Evolutionary conservation across 1,284 basidiomycete species (phyloP).

Genomic region (Pascua guehoae): DNA sequence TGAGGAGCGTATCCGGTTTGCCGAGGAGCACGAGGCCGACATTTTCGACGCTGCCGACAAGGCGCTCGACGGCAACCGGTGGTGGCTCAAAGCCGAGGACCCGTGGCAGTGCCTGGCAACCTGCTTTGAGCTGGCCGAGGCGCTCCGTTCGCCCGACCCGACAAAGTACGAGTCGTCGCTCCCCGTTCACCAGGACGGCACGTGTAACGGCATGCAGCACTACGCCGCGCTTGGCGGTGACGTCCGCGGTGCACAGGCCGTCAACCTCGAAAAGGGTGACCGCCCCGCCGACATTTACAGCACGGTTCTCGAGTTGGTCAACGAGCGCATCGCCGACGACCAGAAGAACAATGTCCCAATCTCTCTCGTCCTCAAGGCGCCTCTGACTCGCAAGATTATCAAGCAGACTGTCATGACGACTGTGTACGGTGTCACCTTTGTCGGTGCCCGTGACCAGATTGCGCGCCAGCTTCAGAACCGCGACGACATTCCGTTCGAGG

Average conservation of each 20-base stretch:
- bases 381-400: slow-evolving; percentile 89
- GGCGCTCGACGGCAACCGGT: slow-evolving; percentile 72
- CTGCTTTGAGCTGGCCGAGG: slow-evolving; percentile 79
- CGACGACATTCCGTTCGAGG: slow-evolving; percentile 68
- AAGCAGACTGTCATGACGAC: slow-evolving; percentile 99
- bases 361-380: slow-evolving; percentile 69
- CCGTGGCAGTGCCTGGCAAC: slow-evolving; percentile 96
- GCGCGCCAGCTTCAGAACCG: slow-evolving; percentile 79
- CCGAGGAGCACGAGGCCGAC: slow-evolving; percentile 68
- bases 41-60: slow-evolving; percentile 79
- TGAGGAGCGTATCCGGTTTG: slow-evolving; percentile 79
- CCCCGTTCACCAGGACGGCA: slow-evolving; percentile 96
- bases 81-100: slow-evolving; percentile 93
- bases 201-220: slow-evolving; percentile 97
- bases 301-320: slow-evolving; percentile 69
- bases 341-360: slow-evolving; percentile 56
- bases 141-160: slow-evolving; percentile 72
- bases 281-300: slow-evolving; percentile 94
- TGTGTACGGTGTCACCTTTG: slow-evolving; percentile 92
- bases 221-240: slow-evolving; percentile 98
- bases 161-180: slow-evolving; percentile 67
- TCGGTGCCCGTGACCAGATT: slow-evolving; percentile 94
- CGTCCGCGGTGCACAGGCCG: slow-evolving; percentile 79
- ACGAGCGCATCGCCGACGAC: slow-evolving; percentile 52
- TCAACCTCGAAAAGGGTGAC: slow-evolving; percentile 84